Evolutionary conservation across 2,329 filamentous ascomycete species (phyloP).

Genomic region (Calonectria pseudoturangicola): DNA sequence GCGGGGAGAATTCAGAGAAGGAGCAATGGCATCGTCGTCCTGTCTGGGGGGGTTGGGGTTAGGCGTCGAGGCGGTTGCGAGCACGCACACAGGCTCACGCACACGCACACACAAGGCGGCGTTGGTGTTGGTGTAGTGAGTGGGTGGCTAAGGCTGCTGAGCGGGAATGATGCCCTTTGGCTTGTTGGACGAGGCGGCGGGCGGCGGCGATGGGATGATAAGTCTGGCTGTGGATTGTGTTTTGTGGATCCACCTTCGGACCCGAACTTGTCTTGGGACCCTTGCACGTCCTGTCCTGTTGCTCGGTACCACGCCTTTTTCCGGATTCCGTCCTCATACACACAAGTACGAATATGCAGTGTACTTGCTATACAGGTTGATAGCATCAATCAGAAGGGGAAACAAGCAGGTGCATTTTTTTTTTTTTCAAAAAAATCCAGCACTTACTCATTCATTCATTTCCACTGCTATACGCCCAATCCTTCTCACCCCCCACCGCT

Average conservation of each 20-base stretch:
- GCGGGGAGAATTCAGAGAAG: conserved; percentile 5
- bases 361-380: no score
- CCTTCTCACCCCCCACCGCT: not conserved
- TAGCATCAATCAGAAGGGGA: no score
- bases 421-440: no score
- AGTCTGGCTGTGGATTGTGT: conserved; percentile 42
- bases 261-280: not conserved
- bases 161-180: conserved; percentile 27
- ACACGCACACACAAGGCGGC: not conserved
- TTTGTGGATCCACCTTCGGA: conserved; percentile 20
- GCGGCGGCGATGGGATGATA: conserved; percentile 41
- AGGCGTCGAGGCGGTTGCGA: conserved; percentile 11
- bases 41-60: conserved; percentile 3
- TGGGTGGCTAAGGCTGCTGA: conserved; percentile 29
- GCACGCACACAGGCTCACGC: conserved; percentile 13
- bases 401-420: no score
- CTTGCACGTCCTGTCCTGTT: not conserved
- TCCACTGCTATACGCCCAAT: not conserved
- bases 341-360: no score
- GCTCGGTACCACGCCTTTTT: conserved; percentile 16
- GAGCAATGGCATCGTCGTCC: conserved; percentile 41
- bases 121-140: conserved; percentile 5
- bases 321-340: not conserved
- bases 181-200: conserved; percentile 39
- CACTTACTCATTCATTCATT: no score